A percentile compares a stretch with the other conserved stretches of the same genome.
Evolutionary conservation across 2,329 filamentous ascomycete genomes (phyloP).

Genomic region (Ophiocordyceps camponoti-leonardi): DNA sequence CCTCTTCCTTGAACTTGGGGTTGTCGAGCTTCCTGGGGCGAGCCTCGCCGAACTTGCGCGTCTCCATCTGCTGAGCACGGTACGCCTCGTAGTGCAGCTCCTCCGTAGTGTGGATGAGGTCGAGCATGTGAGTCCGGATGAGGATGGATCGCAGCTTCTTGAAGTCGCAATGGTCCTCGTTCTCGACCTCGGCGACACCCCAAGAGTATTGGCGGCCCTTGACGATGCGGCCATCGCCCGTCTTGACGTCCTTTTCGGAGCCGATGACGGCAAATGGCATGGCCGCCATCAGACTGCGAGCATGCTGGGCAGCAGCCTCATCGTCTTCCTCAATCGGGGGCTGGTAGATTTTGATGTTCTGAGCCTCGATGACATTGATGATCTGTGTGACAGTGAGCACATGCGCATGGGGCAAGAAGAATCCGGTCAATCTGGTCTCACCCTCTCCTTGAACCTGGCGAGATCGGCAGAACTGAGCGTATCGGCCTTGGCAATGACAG

Average conservation of each 20-base stretch:
- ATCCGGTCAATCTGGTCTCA: slow-evolving; percentile 17
- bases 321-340: slow-evolving; percentile 97
- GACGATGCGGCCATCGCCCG: slow-evolving; percentile 83
- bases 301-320: slow-evolving; percentile 87
- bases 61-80: slow-evolving; percentile 99
- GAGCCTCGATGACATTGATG: slow-evolving; percentile 85
- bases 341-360: slow-evolving; percentile 99
- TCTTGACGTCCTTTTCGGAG: slow-evolving; percentile 98
- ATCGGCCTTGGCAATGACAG: slow-evolving; percentile 96
- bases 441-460: slow-evolving; percentile 85
- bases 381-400: slow-evolving; percentile 39
- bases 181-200: slow-evolving; percentile 99
- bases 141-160: slow-evolving; percentile 99
- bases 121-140: slow-evolving; percentile 98
- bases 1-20: slow-evolving; percentile 99
- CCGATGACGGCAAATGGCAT: slow-evolving; percentile 99
- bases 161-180: slow-evolving; percentile 99
- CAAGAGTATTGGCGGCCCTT: slow-evolving; percentile 98
- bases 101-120: slow-evolving; percentile 98
- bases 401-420: neutral
- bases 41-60: slow-evolving; percentile 95
- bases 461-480: slow-evolving; percentile 88
- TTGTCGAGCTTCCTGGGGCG: slow-evolving; percentile 96
- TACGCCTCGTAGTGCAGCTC: slow-evolving; percentile 99
- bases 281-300: slow-evolving; percentile 81